phyloP scores from a whole-genome alignment of 2,329 filamentous ascomycete species.

The Hymenoscyphus linearis region DNA sequence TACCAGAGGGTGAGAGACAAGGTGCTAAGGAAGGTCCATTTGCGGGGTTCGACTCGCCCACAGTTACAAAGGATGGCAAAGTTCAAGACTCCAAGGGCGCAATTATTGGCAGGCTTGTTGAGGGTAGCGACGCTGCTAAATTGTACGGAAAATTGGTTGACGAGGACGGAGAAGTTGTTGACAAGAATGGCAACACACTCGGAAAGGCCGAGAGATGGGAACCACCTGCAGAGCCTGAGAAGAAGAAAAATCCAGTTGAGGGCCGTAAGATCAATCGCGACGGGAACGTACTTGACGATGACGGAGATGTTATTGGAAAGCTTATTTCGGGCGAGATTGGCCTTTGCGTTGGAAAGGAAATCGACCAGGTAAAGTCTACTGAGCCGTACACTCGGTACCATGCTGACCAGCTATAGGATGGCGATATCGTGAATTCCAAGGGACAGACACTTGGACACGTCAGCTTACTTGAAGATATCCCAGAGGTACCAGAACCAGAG shows the following conservation, averaged over 20 bases:
- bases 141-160: constrained; percentile 72
- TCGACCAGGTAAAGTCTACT: constrained; percentile 45
- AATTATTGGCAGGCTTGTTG: constrained; percentile 64
- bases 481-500: constrained; percentile 39
- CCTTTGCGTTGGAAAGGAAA: constrained; percentile 61
- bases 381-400: neutral
- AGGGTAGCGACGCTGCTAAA: constrained; percentile 61
- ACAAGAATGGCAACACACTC: constrained; percentile 62
- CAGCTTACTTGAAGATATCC: constrained; percentile 58
- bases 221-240: constrained; percentile 45
- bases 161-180: constrained; percentile 75
- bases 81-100: constrained; percentile 62
- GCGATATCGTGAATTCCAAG: constrained; percentile 65
- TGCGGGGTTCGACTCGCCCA: constrained; percentile 58
- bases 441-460: constrained; percentile 63
- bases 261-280: constrained; percentile 53
- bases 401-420: constrained; percentile 38
- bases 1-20: constrained; percentile 61
- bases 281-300: constrained; percentile 53
- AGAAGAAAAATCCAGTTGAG: constrained; percentile 46
- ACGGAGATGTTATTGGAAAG: constrained; percentile 59
- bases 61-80: constrained; percentile 63
- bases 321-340: constrained; percentile 62
- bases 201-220: constrained; percentile 57
- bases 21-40: constrained; percentile 63